These are phyloP conservation scores for Onygenales sp. DNA, from an alignment of 2,329 filamentous ascomycete genomes.

Conservation along the genomic window DNA sequence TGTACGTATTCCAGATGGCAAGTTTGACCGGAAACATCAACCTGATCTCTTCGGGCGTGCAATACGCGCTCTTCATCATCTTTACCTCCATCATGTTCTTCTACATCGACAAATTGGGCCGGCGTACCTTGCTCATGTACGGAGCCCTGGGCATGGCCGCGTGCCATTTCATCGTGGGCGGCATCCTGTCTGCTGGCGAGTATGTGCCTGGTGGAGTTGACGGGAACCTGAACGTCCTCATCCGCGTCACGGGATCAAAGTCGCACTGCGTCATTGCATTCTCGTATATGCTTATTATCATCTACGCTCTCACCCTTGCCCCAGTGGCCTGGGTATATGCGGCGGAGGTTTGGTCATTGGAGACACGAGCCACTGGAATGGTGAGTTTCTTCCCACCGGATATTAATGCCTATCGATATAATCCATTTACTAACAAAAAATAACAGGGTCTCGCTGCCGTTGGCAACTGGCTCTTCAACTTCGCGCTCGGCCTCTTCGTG, in stretches of 20 bases:
- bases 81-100: conserved; percentile 18
- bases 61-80: conserved; percentile 24
- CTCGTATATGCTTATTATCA: conserved; percentile 54
- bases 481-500: conserved; percentile 50
- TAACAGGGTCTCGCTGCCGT: conserved; percentile 37
- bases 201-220: conserved; percentile 36
- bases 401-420: too few species aligned
- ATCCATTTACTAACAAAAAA: too few species aligned
- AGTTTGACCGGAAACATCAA: conserved; percentile 25
- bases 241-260: conserved; percentile 42
- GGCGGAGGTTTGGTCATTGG: conserved; percentile 54
- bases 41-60: conserved; percentile 22
- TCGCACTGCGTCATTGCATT: conserved; percentile 57
- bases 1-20: conserved; percentile 32
- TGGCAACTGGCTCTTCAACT: conserved; percentile 51
- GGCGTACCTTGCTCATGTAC: conserved; percentile 11
- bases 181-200: conserved; percentile 33
- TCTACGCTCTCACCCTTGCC: conserved; percentile 55
- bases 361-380: conserved; percentile 52
- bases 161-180: conserved; percentile 35
- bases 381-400: conserved; percentile 11
- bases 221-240: conserved; percentile 43
- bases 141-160: conserved; percentile 10
- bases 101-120: conserved; percentile 14
- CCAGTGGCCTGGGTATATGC: conserved; percentile 58